These are phyloP conservation scores for Aurifilum marmelostoma DNA, from an alignment of 2,329 filamentous ascomycete genomes.

Conservation along the genomic window DNA sequence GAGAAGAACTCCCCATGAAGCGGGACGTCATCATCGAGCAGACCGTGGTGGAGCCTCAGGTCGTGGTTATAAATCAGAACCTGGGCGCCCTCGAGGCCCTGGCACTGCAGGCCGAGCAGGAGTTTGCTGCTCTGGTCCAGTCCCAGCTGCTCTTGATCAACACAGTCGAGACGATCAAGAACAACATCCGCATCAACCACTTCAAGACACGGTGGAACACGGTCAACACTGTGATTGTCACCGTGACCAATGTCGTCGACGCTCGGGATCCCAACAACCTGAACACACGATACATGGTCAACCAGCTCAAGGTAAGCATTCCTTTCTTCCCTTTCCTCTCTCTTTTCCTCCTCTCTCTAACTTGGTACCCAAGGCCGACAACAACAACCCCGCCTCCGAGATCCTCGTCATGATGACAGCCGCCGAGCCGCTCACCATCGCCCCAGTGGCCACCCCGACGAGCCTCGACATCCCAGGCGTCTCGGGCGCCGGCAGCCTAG, in stretches of 20 bases:
- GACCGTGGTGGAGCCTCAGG: conserved; percentile 36
- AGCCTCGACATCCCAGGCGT: conserved; percentile 20
- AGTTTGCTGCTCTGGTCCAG: conserved; percentile 43
- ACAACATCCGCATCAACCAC: conserved; percentile 47
- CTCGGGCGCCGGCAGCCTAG: conserved; percentile 16
- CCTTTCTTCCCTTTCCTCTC: too few relatives aligned
- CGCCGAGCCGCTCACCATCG: conserved; percentile 41
- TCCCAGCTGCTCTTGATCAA: conserved; percentile 42
- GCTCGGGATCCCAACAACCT: conserved; percentile 35
- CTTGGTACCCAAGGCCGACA: conserved; percentile 37
- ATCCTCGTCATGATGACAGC: conserved; percentile 46
- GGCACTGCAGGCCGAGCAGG: conserved; percentile 40
- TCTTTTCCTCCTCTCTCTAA: background rate
- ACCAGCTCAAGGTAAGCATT: conserved; percentile 36
- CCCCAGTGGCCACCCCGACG: conserved; percentile 28
- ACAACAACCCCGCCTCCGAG: conserved; percentile 39
- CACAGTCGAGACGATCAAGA: conserved; percentile 46
- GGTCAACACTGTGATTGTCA: conserved; percentile 45
- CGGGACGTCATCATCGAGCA: conserved; percentile 39
- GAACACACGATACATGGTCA: conserved; percentile 45
- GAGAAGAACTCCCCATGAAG: conserved; percentile 33
- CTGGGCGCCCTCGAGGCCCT: conserved; percentile 41
- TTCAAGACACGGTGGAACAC: conserved; percentile 35
- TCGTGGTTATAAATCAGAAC: conserved; percentile 43
- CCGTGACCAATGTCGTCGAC: conserved; percentile 43